A percentile compares a stretch with the other conserved stretches of the same genome.
These are phyloP conservation scores for Aspergillus coremiiformis DNA, from an alignment of 495 filamentous ascomycete species.

Conservation along the genomic window DNA sequence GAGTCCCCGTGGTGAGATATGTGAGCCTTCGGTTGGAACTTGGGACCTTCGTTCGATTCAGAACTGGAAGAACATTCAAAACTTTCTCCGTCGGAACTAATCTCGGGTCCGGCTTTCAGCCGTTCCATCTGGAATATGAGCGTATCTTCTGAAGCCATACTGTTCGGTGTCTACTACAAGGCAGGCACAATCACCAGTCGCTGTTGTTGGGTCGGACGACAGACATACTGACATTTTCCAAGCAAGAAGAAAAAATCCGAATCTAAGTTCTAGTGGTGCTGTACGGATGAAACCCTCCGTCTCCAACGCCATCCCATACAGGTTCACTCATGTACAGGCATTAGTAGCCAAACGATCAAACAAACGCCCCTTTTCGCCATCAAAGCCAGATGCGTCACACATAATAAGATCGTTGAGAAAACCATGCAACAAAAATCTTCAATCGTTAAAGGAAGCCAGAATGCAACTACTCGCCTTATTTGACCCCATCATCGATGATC, in stretches of 20 bases:
- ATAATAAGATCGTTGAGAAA: not conserved
- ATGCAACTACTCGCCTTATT: not conserved
- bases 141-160: conserved; percentile 34
- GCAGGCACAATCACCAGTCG: no score
- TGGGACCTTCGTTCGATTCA: conserved; percentile 54
- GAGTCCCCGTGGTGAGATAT: conserved; percentile 60
- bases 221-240: no score
- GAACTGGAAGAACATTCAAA: conserved; percentile 37
- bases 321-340: not conserved
- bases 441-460: not conserved
- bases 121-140: conserved; percentile 36
- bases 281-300: not conserved
- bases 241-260: no score
- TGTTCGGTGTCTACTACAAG: no score
- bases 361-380: not conserved
- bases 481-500: conserved; percentile 52
- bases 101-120: conserved; percentile 24
- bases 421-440: not conserved
- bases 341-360: not conserved
- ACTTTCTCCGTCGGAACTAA: conserved; percentile 38
- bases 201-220: no score
- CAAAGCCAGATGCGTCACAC: not conserved
- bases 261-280: not conserved
- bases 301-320: not conserved
- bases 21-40: conserved; percentile 51